These are phyloP conservation scores for Oehlia diaphana DNA, from an alignment of 192 early-diverging fungal species.

Conservation along the genomic window DNA sequence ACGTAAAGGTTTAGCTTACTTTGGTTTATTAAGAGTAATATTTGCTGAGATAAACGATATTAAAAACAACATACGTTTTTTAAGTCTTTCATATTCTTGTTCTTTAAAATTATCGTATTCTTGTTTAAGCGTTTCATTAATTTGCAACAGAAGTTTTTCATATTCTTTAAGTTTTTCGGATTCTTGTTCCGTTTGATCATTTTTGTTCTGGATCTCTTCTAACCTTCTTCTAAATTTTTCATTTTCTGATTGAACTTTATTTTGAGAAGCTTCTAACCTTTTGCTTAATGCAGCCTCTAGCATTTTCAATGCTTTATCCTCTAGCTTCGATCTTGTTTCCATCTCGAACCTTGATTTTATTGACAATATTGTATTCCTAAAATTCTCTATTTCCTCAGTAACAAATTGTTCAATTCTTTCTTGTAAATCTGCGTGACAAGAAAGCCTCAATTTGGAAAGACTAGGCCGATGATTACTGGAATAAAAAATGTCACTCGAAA, in stretches of 20 bases:
- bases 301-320: background rate
- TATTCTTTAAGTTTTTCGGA: slow-evolving; percentile 28
- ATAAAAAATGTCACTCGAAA: slow-evolving; percentile 50
- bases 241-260: background rate
- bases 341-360: slow-evolving; percentile 16
- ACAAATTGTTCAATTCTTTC: slow-evolving; percentile 40
- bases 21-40: background rate
- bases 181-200: slow-evolving; percentile 17
- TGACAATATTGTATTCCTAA: slow-evolving; percentile 31
- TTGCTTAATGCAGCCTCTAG: background rate
- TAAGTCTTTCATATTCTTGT: background rate
- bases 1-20: background rate
- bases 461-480: slow-evolving; percentile 7
- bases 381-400: slow-evolving; percentile 36
- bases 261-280: background rate
- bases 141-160: slow-evolving; percentile 26
- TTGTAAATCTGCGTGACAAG: slow-evolving; percentile 38
- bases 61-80: background rate
- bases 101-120: background rate
- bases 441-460: slow-evolving; percentile 34
- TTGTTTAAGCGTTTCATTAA: background rate
- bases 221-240: slow-evolving; percentile 10
- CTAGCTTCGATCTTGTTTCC: slow-evolving; percentile 25
- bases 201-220: background rate
- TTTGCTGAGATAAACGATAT: background rate